Evolutionary conservation across 1,284 basidiomycete genomes (phyloP), one percentile per base, ranked within the genome.

Genomic region (Malassezia pachydermatis): DNA sequence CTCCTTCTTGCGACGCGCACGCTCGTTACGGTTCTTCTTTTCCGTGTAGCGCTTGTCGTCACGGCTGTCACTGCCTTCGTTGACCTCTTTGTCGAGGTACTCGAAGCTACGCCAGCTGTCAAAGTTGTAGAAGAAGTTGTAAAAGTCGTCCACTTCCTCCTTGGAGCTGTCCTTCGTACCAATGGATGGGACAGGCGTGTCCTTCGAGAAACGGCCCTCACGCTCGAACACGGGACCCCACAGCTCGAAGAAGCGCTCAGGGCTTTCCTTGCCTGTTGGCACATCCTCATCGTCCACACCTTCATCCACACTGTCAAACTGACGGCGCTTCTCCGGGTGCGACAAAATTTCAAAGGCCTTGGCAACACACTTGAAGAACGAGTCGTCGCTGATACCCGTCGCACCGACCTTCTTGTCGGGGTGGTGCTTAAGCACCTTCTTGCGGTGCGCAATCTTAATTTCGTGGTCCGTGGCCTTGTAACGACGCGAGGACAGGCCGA

Each of bases 101-200:
- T 98, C 92, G 72, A 98, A 98, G 73, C 84, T 87, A 60, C 94
- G 78, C 94, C 94, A 98, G 67, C 84, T 87, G 74, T 96, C 90
- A 75, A 98, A 95, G 79, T 94, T 94, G 79, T 96, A 96, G 86
- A 88, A 98, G 75, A 92, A 95, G 75, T 95, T 85, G 78, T 96
- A 98, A 78, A 98, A 96, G 16, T 76, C 79, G 74, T 95, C 86
- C 55, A 96, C 90, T 52, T 81, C 79, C 52, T 81, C 80, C 74
- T 92, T 90, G 54, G 80, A 72, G 20, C 84, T 81, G 54, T 85
- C 79, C 54, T 78, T 76, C 35, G 76, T 75, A 17, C 92, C 90
- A 19, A 96, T 78, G 58, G 77, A 74, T 11, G 88, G 88, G 5
- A 90, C 88, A n/a, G 89, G 87, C 66, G 84, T 81, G 49, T 75